Percentiles rank a stretch among this genome's conserved stretches.
Evolutionary conservation across 345 rosid genomes (phyloP).

Genomic region (Melaleuca alternifolia): DNA sequence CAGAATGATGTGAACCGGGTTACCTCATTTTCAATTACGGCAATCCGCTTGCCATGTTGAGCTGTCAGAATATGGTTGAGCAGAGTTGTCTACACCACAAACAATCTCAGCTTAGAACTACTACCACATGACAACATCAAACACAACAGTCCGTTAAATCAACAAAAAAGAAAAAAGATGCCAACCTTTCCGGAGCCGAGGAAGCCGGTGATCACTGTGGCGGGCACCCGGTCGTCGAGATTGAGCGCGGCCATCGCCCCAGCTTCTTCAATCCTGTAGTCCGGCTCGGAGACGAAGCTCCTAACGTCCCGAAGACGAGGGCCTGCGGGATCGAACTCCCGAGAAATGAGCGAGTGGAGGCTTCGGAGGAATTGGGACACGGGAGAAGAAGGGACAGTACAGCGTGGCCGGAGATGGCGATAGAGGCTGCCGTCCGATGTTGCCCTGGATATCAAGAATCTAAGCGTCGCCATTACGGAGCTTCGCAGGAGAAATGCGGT

Average conservation of each 20-base stretch:
- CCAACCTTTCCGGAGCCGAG: conserved; percentile 69
- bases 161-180: background rate
- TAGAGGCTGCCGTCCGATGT: background rate
- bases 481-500: background rate
- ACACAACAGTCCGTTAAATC: background rate
- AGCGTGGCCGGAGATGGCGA: background rate
- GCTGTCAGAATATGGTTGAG: conserved; percentile 66
- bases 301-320: conserved; percentile 3
- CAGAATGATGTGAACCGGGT: background rate
- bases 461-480: background rate
- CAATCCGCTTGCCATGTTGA: conserved; percentile 66
- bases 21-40: conserved; percentile 82
- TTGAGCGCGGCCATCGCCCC: background rate
- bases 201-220: conserved; percentile 70
- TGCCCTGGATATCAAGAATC: background rate
- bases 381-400: background rate
- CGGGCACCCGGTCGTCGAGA: conserved; percentile 40
- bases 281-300: conserved; percentile 13
- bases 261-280: background rate
- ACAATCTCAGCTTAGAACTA: background rate
- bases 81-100: conserved; percentile 49
- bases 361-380: background rate
- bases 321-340: background rate
- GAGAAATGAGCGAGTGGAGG: conserved; percentile 1
- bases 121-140: background rate